Evolutionary conservation across 2,329 filamentous ascomycete genomes (phyloP).

Genomic region (Magnaporthiopsis incrustans): DNA sequence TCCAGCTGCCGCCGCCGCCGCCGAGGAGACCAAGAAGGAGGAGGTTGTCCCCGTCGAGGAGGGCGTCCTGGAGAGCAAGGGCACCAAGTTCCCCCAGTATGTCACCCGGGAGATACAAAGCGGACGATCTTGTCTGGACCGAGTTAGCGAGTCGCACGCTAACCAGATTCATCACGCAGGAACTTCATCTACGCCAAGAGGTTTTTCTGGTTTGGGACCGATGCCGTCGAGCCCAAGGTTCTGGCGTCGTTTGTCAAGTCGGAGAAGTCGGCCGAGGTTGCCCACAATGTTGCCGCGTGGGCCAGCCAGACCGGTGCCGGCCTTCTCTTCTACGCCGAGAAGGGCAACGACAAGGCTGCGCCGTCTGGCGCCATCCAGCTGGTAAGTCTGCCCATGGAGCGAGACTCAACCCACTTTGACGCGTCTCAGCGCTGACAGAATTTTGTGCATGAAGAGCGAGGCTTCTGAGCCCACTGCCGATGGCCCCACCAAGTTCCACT

Average conservation of each 20-base stretch:
- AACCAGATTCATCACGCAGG: slow-evolving; percentile 36
- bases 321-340: slow-evolving; percentile 85
- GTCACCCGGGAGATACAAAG: slow-evolving; percentile 22
- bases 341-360: slow-evolving; percentile 69
- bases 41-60: slow-evolving; percentile 55
- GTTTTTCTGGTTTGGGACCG: slow-evolving; percentile 79
- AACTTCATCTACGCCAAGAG: slow-evolving; percentile 87
- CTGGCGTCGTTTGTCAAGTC: slow-evolving; percentile 72
- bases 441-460: slow-evolving; percentile 36
- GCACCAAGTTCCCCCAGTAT: slow-evolving; percentile 79
- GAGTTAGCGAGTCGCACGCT: not conserved
- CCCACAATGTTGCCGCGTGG: slow-evolving; percentile 79
- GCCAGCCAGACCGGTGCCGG: slow-evolving; percentile 91
- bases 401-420: not conserved
- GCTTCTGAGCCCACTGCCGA: slow-evolving; percentile 66
- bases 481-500: slow-evolving; percentile 72
- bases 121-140: not conserved
- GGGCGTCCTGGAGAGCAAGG: slow-evolving; percentile 85
- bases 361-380: slow-evolving; percentile 79
- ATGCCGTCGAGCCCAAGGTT: slow-evolving; percentile 65
- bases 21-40: slow-evolving; percentile 32
- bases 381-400: slow-evolving; percentile 42
- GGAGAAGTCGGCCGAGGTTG: slow-evolving; percentile 71
- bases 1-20: slow-evolving; percentile 22
- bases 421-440: slow-evolving; percentile 19